Evolutionary conservation across 805 yeast species (phyloP), one percentile per base, ranked within the genome.

Genomic region (Pichia nanzhaoensis): DNA sequence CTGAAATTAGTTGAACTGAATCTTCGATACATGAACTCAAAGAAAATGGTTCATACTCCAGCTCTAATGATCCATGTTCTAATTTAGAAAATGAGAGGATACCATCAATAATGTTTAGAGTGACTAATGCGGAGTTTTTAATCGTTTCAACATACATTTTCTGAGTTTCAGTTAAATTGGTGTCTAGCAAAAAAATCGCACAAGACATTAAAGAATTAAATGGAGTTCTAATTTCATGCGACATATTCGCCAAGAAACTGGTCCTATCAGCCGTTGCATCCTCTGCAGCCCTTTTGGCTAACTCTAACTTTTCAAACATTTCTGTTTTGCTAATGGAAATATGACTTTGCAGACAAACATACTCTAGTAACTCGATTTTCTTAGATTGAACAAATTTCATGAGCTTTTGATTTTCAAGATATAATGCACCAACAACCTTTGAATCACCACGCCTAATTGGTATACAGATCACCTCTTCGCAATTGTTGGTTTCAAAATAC

Each of bases 141-240:
- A 76, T 73, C 10, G 78, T 75, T 48, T 73, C 77, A 8, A 74
- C 80, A 49, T 75, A 75, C 46, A 73, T 75, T 19, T 66, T 55
- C 50, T 75, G 80, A 7, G 71, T 58, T 30, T 59, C 62, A 13
- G 58, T 65, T 46, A 75, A 57, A 3, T 63, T 65, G 0, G 80
- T 75, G 47, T 74, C 78, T 42, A 75, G 58, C 45, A 75, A 60
- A 49, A 75, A 70, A 3, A 74, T 68, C 2, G 75, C 67, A 55
- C 75, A 73, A 16, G 75, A 71, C 45, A 73, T 60, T 28, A 73
- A 61, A 2, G 76, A 72, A 52, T 76, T 75, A 58, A 75, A 75
- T 1, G 80, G 80, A 2, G 80, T 75, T 41, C 80, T 60, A 40
- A 75, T 74, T 51, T 75, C 80, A 52, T 75, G 80, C 1, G 79